A percentile compares a stretch with the other conserved stretches of the same genome.
Conservation (phyloP, 2,329 filamentous ascomycete genomes). For the Penicillium freii region DNA sequence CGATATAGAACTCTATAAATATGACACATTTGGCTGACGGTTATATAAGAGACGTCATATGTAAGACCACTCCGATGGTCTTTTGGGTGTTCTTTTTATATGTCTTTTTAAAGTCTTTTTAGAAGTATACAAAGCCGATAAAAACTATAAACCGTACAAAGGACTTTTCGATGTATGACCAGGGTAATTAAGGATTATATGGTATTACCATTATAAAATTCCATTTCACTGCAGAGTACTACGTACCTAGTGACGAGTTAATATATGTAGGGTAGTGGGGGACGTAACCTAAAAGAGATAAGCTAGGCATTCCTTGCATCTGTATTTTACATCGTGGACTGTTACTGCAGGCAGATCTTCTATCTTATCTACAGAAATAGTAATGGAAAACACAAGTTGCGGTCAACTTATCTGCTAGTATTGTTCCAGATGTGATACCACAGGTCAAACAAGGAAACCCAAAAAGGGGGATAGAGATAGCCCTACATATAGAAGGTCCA, state of each 20-base stretch:
- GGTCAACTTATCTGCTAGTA: not conserved
- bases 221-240: not conserved
- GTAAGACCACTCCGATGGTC: not conserved
- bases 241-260: not conserved
- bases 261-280: not conserved
- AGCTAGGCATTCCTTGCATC: not conserved
- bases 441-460: not conserved
- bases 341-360: not conserved
- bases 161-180: not conserved
- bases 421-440: not conserved
- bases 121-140: not conserved
- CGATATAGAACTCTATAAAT: not conserved
- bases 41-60: not conserved
- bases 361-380: not conserved
- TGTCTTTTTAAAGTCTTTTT: not conserved
- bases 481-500: not conserved
- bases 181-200: not conserved
- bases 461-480: not conserved
- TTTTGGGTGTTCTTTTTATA: not conserved
- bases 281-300: not conserved
- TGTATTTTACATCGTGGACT: not conserved
- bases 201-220: not conserved
- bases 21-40: not conserved
- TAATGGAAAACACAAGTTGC: not conserved
- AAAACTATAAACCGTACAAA: not conserved